A percentile compares a stretch with the other conserved stretches of the same genome.
phyloP scores from a whole-genome alignment of 2,329 filamentous ascomycete genomes.

The Didymella keratinophila region DNA sequence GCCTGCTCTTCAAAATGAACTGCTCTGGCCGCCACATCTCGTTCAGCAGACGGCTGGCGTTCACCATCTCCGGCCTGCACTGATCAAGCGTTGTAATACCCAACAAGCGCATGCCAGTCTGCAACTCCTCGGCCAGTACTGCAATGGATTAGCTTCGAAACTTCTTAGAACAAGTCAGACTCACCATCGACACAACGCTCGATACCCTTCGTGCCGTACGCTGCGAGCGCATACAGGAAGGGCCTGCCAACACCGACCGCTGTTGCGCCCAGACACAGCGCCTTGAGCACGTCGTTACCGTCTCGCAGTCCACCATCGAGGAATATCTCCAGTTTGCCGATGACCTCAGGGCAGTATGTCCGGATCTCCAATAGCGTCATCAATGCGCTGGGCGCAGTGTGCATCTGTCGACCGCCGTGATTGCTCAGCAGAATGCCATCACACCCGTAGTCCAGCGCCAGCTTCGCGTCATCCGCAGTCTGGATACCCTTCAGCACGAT shows the following conservation, averaged over 20 bases:
- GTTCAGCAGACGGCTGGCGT: conserved; percentile 51
- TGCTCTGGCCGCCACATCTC: conserved; percentile 47
- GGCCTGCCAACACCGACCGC: conserved; percentile 51
- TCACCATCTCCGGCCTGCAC: conserved; percentile 68
- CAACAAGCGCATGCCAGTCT: conserved; percentile 71
- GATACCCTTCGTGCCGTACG: conserved; percentile 49
- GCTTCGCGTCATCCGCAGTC: conserved; percentile 54
- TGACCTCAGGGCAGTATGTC: conserved; percentile 47
- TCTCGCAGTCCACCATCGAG: conserved; percentile 50
- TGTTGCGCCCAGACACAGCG: conserved; percentile 50
- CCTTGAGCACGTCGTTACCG: conserved; percentile 51
- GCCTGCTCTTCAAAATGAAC: conserved; percentile 31
- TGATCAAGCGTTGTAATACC: conserved; percentile 69
- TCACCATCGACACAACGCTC: conserved; percentile 49
- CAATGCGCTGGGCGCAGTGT: conserved; percentile 51
- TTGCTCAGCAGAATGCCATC: conserved; percentile 61
- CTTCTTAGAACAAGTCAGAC: too few species aligned
- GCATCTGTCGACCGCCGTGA: conserved; percentile 62
- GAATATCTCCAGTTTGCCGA: conserved; percentile 49
- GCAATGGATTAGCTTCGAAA: conserved; percentile 18
- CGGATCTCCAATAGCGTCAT: conserved; percentile 51
- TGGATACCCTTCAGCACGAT: conserved; percentile 58
- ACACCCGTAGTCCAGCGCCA: conserved; percentile 55
- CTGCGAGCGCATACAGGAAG: conserved; percentile 50
- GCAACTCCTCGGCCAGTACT: conserved; percentile 65